A percentile compares a stretch with the other conserved stretches of the same genome.
Evolutionary conservation across 176 grass and related monocot genomes (phyloP).

Genomic region (Eleusine indica): DNA sequence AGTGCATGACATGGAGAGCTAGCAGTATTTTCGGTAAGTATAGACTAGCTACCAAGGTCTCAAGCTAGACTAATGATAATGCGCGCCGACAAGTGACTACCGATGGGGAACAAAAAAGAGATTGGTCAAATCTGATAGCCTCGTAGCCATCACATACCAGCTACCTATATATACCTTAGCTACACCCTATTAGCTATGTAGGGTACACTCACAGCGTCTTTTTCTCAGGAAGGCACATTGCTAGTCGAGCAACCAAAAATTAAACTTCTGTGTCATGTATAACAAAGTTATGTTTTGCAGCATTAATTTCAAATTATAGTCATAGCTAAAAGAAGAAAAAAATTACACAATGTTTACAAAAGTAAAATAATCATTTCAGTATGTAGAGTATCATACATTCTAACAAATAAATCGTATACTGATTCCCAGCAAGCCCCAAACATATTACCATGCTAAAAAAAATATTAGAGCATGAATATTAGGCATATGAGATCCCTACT

Average conservation of each 20-base stretch:
- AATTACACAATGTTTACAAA: too few relatives aligned
- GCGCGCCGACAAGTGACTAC: conserved; percentile 28
- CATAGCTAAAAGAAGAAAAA: too few relatives aligned
- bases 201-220: not conserved
- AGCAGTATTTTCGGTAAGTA: not conserved
- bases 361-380: too few relatives aligned
- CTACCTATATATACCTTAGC: not conserved
- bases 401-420: too few relatives aligned
- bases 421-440: not conserved
- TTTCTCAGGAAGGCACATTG: not conserved
- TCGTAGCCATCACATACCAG: conserved; percentile 6
- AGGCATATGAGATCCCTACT: too few relatives aligned
- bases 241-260: too few relatives aligned
- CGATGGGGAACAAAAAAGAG: conserved; percentile 26
- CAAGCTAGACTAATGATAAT: conserved; percentile 30
- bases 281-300: too few relatives aligned
- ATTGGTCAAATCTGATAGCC: conserved; percentile 1
- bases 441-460: not conserved
- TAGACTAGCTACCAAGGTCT: not conserved
- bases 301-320: too few relatives aligned
- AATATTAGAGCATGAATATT: not conserved
- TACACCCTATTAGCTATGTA: not conserved
- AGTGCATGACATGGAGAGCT: conserved; percentile 19
- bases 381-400: too few relatives aligned
- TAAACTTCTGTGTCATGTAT: too few relatives aligned